phyloP scores from a whole-genome alignment of 352 stramenopile species.

The Aphanomyces invadans region DNA sequence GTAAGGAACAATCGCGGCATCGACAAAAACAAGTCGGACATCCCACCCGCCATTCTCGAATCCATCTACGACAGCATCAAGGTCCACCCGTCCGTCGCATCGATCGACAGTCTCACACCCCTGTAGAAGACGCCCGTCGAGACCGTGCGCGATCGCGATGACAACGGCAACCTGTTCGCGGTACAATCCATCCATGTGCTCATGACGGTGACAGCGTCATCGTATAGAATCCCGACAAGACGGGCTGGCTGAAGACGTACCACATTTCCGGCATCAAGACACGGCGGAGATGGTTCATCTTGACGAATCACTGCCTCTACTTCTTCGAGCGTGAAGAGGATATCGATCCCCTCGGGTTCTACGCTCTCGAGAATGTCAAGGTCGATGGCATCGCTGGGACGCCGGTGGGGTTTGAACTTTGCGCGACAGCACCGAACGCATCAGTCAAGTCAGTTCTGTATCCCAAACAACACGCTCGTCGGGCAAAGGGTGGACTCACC shows the following conservation, averaged over 20 bases:
- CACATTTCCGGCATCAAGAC: constrained; percentile 1
- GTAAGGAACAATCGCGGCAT: constrained; percentile 81
- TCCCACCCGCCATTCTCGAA: constrained; percentile 89
- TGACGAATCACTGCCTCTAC: constrained; percentile 14
- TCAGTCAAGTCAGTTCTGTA: constrained; percentile 6
- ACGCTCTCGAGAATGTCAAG: constrained; percentile 19
- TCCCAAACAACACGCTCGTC: neutral
- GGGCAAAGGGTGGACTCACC: neutral
- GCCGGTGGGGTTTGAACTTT: constrained; percentile 4
- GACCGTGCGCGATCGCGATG: constrained; percentile 17
- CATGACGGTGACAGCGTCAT: neutral
- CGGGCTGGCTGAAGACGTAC: constrained; percentile 13
- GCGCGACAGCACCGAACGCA: neutral
- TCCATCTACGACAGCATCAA: constrained; percentile 97
- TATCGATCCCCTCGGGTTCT: constrained; percentile 19
- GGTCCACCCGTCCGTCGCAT: constrained; percentile 7
- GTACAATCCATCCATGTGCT: neutral
- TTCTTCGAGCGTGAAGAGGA: constrained; percentile 14
- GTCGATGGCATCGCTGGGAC: neutral
- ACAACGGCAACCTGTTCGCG: constrained; percentile 25
- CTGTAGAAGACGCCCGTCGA: constrained; percentile 15
- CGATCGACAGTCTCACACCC: neutral
- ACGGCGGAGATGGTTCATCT: constrained; percentile 9
- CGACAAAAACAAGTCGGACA: constrained; percentile 86
- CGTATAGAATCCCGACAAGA: constrained; percentile 21